Evolutionary conservation across 73 alveolate genomes (phyloP).

Genomic region (Paramecium primaurelia): DNA sequence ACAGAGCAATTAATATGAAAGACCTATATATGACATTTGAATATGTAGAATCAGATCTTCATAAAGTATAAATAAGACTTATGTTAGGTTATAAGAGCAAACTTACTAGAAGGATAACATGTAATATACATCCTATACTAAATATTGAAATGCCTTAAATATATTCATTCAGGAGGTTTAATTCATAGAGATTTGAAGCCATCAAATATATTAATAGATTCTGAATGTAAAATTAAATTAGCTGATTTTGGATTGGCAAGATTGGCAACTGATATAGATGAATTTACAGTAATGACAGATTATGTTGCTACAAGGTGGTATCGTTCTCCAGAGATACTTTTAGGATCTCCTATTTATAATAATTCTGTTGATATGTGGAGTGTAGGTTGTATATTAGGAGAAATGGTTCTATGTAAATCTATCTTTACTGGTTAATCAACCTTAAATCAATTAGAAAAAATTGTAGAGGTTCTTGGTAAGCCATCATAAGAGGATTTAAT

Average conservation of each 20-base stretch:
- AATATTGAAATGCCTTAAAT: constrained; percentile 88
- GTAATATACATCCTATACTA: constrained; percentile 86
- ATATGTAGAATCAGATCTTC: constrained; percentile 81
- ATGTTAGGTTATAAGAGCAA: constrained; percentile 69
- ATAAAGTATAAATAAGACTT: constrained; percentile 40
- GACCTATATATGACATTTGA: constrained; percentile 72
- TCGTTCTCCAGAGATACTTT: constrained; percentile 86
- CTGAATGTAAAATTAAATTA: constrained; percentile 88
- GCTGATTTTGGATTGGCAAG: constrained; percentile 95
- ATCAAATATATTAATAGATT: constrained; percentile 82
- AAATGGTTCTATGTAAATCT: constrained; percentile 81
- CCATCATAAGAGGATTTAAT: constrained; percentile 71
- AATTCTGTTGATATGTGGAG: constrained; percentile 85
- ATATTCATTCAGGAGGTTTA: constrained; percentile 90
- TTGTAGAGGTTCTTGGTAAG: constrained; percentile 82
- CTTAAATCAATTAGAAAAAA: constrained; percentile 78
- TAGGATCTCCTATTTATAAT: constrained; percentile 64
- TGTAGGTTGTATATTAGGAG: constrained; percentile 93
- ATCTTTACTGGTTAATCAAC: constrained; percentile 87
- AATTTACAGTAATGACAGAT: constrained; percentile 70
- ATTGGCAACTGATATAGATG: constrained; percentile 67
- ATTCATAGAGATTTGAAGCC: constrained; percentile 95
- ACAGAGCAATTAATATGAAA: constrained; percentile 72
- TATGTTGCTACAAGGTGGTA: constrained; percentile 92
- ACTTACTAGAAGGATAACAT: constrained; percentile 81